Base-by-base conservation (phyloP, 371 early-diverging fungal genomes). In the Chytridium lagenaria region DNA sequence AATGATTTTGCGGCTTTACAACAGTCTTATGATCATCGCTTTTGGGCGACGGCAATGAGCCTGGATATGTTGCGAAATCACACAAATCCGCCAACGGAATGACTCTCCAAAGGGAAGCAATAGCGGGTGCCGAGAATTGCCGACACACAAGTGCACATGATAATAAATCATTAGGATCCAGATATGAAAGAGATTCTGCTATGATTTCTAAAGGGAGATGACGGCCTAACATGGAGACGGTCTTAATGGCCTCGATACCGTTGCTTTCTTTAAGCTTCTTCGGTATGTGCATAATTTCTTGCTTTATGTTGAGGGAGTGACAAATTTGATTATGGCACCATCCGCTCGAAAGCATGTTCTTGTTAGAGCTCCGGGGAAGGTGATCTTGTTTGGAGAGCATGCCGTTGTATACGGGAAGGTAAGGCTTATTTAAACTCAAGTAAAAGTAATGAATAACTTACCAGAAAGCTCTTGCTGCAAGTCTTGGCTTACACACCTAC, bases 321-420 rank as follows among this genome's bases (percentile, higher is more conserved):
- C 12, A 44, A 44, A 44, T 12, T 12, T 12, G 19, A 44, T 44
- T 19, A 44, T 44, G 7, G 16, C 19, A 28, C 26, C 55, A 55
- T 55, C 16, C 16, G 5, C 26, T 16, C 55, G 10, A 28, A 10
- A 10, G 19, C 16, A 7, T 16, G 69, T 52, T 26, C 34, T 49
- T 39, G 81, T 90, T 28, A 92, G 92, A 51, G 93, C 96, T 7
- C 99, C 99, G 0, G 99, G 95, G 67, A 98, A 98, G 81, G 92
- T 94, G 71, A 98, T 98, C 73, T 78, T 98, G 59, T 97, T 98
- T 87, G 99, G 99, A 59, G 99, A 98, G 77, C 99, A 98, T 73
- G 94, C 97, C 0, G 98, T 96, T 16, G 98, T 98, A 28, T 94
- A 98, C 78, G 93, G 94, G 74, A 96, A 95, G 89, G 94, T 93